These are phyloP conservation scores for Colletotrichum australisinense DNA, from an alignment of 2,329 filamentous ascomycete species.

Conservation along the genomic window DNA sequence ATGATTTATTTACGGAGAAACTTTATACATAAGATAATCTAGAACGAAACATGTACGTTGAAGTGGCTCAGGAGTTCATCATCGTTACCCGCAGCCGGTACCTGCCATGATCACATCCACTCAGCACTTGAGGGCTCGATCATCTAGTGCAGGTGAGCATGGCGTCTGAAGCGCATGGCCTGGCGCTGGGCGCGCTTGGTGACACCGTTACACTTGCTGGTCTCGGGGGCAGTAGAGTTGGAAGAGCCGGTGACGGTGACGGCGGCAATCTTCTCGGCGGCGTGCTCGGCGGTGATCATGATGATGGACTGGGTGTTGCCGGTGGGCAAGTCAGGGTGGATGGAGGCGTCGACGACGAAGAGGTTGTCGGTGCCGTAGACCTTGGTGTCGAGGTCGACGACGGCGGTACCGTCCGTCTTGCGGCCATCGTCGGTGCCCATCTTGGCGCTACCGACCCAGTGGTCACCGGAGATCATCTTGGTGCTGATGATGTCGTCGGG, in stretches of 20 bases:
- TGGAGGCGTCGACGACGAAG: slow-evolving; percentile 70
- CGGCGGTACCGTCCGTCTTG: slow-evolving; percentile 56
- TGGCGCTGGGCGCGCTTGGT: slow-evolving; percentile 11
- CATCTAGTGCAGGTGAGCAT: slow-evolving; percentile 7
- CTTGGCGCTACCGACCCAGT: slow-evolving; percentile 36
- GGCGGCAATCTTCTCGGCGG: slow-evolving; percentile 35
- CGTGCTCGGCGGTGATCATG: slow-evolving; percentile 36
- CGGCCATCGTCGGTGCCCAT: slow-evolving; percentile 59
- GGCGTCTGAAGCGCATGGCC: slow-evolving; percentile 27
- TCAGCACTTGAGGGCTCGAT: slow-evolving; percentile 8
- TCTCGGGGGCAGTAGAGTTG: slow-evolving; percentile 16
- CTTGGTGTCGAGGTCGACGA: slow-evolving; percentile 67
- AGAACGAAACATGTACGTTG: slow-evolving; percentile 16
- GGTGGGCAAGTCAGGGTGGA: slow-evolving; percentile 62
- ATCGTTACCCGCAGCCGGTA: background rate
- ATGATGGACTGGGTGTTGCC: slow-evolving; percentile 37
- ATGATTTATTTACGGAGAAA: slow-evolving; percentile 19
- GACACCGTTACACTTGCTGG: background rate
- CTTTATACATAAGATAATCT: slow-evolving; percentile 28
- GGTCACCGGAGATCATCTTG: slow-evolving; percentile 32
- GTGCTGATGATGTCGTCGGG: slow-evolving; percentile 25
- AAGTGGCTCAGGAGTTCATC: background rate
- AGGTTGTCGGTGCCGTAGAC: slow-evolving; percentile 71
- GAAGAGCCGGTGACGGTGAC: slow-evolving; percentile 10
- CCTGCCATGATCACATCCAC: background rate